Evolutionary conservation across 140 eudicot genomes (phyloP).

Genomic region (Anethum foeniculum): DNA sequence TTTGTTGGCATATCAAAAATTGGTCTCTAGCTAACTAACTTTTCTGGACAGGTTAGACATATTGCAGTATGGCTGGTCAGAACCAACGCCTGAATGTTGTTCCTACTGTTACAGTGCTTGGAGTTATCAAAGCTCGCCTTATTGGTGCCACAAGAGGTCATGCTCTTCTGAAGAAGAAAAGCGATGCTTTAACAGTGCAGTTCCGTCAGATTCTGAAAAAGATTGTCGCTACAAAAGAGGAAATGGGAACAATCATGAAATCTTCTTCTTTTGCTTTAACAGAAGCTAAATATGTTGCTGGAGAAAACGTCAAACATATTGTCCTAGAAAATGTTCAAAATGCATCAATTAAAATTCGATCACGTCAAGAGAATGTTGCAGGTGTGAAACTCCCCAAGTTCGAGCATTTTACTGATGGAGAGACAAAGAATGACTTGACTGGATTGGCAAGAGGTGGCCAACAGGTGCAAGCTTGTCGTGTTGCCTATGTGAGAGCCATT

Average conservation of each 20-base stretch:
- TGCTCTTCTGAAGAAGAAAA: constrained; percentile 88
- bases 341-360: constrained; percentile 70
- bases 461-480: constrained; percentile 79
- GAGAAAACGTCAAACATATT: constrained; percentile 76
- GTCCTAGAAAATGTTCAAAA: constrained; percentile 71
- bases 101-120: constrained; percentile 88
- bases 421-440: constrained; percentile 75
- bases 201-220: constrained; percentile 74
- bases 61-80: constrained; percentile 73
- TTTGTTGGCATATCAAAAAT: not conserved
- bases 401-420: constrained; percentile 66
- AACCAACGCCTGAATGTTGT: constrained; percentile 80
- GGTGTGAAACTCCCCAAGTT: constrained; percentile 93
- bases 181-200: constrained; percentile 93
- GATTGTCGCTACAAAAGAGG: constrained; percentile 81
- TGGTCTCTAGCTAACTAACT: not conserved
- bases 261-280: constrained; percentile 73
- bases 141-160: constrained; percentile 97
- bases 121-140: constrained; percentile 83
- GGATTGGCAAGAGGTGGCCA: constrained; percentile 95
- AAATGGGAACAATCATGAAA: constrained; percentile 86
- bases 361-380: constrained; percentile 74
- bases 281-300: constrained; percentile 89
- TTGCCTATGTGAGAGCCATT: constrained; percentile 81
- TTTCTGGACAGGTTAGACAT: constrained; percentile 29